Evolutionary conservation across 2,329 filamentous ascomycete species (phyloP), one percentile per base, ranked within the genome.

Genomic region (Nigrospora osmanthi): DNA sequence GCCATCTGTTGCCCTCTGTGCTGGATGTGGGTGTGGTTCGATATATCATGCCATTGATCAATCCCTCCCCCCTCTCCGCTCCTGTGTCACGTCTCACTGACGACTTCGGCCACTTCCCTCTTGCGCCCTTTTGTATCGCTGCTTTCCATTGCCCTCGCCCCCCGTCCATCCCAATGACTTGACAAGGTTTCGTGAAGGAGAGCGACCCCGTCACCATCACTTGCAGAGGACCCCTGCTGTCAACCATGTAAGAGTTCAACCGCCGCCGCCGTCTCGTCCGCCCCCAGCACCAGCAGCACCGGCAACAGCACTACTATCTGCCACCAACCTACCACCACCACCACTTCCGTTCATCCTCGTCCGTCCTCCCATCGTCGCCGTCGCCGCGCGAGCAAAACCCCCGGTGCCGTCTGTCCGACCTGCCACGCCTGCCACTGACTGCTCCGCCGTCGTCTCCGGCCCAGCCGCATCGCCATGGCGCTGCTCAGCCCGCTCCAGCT

Each of bases 401-500:
- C 23, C 23, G 23, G 23, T 28, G 23, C 23, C 23, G 23, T 28
- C 23, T 7, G 23, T 28, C 23, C 23, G 23, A 28, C 23, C 23
- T 28, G 23, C 10, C 23, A 28, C 23, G 23, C 23, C 23, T 28
- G 23, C 23, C 23, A 6, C 23, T 28, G 23, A 4, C 9, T 7
- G 23, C n/a, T n/a, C n/a, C n/a, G 23, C 23, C 23, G 6, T 28
- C 9, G 23, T 28, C 23, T 7, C 23, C 23, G 23, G 23, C 43
- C 30, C 32, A 47, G 32, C 3, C 37, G 42, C 43, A 44, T 40
- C 37, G 51, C 54, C 47, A 80, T 80, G 76, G 68, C 69, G 38
- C 60, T 76, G 42, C 62, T 79, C 55, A 78, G 72, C 42, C 75
- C 76, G 19, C 60, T 77, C 47, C 73, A 80, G 58, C 65, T 69